phyloP scores from a whole-genome alignment of 805 yeast species.

The Maudiozyma pseudohumilis region DNA sequence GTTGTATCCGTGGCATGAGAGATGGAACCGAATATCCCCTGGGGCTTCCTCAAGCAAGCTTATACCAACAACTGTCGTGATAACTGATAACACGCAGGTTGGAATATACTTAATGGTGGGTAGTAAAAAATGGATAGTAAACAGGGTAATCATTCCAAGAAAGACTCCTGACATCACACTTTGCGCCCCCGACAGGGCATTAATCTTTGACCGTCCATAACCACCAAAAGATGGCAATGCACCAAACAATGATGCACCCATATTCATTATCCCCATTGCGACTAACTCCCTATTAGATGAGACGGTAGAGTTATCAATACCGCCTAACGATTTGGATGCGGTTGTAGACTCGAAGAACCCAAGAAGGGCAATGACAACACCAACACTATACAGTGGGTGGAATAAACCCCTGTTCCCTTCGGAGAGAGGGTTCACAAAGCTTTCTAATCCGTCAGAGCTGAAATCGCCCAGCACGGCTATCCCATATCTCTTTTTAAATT shows the following conservation, averaged over 20 bases:
- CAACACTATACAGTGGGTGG: constrained; percentile 49
- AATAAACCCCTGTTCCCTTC: constrained; percentile 37
- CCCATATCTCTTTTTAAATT: constrained; percentile 43
- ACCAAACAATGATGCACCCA: constrained; percentile 48
- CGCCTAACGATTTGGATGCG: constrained; percentile 78
- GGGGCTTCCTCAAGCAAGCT: constrained; percentile 80
- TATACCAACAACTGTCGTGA: constrained; percentile 70
- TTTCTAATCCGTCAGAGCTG: constrained; percentile 36
- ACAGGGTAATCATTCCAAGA: constrained; percentile 65
- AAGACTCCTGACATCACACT: constrained; percentile 77
- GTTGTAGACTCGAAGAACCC: constrained; percentile 93
- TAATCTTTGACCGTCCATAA: constrained; percentile 84
- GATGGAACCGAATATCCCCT: constrained; percentile 61
- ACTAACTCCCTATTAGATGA: constrained; percentile 80
- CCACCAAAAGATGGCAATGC: constrained; percentile 93
- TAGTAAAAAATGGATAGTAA: constrained; percentile 52
- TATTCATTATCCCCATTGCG: constrained; percentile 72
- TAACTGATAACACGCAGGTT: constrained; percentile 65
- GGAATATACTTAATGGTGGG: constrained; percentile 67
- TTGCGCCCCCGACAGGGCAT: constrained; percentile 77
- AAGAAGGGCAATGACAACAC: constrained; percentile 69
- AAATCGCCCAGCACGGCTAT: constrained; percentile 66
- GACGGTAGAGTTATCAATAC: constrained; percentile 57
- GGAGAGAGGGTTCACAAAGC: constrained; percentile 51
- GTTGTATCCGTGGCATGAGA: constrained; percentile 60